These are phyloP conservation scores for Tricholomella constricta DNA, from an alignment of 768 basidiomycete species.

Conservation along the genomic window DNA sequence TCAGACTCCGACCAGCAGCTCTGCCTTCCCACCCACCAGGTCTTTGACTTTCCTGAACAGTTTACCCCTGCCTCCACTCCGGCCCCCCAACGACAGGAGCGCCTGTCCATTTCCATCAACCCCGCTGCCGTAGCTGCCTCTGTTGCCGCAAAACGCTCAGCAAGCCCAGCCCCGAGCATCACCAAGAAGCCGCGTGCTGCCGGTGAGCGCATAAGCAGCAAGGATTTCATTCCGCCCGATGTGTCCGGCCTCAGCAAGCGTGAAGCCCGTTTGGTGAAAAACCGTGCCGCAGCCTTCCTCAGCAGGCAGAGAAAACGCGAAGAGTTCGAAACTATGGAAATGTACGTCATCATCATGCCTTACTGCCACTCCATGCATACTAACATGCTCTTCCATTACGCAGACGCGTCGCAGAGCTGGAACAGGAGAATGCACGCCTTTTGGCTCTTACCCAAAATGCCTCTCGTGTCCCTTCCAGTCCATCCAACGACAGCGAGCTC, in stretches of 20 bases:
- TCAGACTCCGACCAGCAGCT: conserved; percentile 46
- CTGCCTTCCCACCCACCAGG: conserved; percentile 71
- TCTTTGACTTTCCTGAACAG: conserved; percentile 61
- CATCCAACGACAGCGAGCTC: conserved; percentile 38
- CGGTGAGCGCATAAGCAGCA: conserved; percentile 59
- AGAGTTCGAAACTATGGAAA: conserved; percentile 89
- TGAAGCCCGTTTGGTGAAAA: conserved; percentile 89
- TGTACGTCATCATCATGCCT: conserved; percentile 54
- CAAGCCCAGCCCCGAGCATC: conserved; percentile 40
- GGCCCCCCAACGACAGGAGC: conserved; percentile 32
- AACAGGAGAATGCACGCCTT: conserved; percentile 81
- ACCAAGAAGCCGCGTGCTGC: conserved; percentile 46
- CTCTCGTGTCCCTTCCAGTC: conserved; percentile 23
- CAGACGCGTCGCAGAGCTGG: conserved; percentile 83
- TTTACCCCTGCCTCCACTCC: conserved; percentile 38
- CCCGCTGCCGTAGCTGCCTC: conserved; percentile 26
- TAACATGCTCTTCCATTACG: conserved; percentile 23
- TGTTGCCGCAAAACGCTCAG: conserved; percentile 44
- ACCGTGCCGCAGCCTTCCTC: conserved; percentile 90
- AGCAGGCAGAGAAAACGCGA: conserved; percentile 89
- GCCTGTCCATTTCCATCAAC: conserved; percentile 37
- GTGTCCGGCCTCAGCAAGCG: conserved; percentile 87
- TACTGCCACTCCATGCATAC: background rate
- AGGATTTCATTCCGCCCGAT: conserved; percentile 88
- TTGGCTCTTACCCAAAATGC: conserved; percentile 56